Evolutionary conservation across 2,329 filamentous ascomycete genomes (phyloP).

Genomic region (Chaetomiaceae sp.): DNA sequence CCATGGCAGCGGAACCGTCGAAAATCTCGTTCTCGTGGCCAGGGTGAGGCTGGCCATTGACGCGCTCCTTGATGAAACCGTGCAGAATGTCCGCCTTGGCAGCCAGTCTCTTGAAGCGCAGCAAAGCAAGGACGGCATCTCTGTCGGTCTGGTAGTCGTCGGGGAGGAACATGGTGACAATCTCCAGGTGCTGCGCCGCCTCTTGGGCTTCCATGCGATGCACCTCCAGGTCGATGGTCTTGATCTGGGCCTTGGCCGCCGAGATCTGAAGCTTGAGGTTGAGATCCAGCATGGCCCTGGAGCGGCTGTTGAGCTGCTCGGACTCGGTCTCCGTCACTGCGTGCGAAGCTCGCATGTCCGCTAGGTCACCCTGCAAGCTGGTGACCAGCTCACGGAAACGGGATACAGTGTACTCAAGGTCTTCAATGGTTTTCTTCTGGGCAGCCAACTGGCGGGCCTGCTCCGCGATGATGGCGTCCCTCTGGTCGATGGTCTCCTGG

Average conservation of each 20-base stretch:
- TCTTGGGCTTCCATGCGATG: constrained; percentile 84
- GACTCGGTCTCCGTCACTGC: constrained; percentile 91
- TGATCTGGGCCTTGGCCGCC: constrained; percentile 85
- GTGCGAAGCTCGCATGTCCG: constrained; percentile 88
- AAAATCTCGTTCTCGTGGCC: constrained; percentile 75
- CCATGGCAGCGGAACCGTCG: constrained; percentile 73
- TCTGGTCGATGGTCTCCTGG: constrained; percentile 87
- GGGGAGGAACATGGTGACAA: constrained; percentile 84
- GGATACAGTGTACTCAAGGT: constrained; percentile 84
- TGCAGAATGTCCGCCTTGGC: constrained; percentile 84
- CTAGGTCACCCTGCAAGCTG: constrained; percentile 77
- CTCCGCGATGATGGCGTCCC: constrained; percentile 79
- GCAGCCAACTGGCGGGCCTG: constrained; percentile 67
- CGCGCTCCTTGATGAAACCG: constrained; percentile 72
- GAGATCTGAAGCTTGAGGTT: constrained; percentile 92
- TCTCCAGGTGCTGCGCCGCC: constrained; percentile 79
- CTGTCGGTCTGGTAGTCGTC: constrained; percentile 76
- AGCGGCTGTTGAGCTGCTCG: constrained; percentile 81
- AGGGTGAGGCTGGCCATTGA: constrained; percentile 62
- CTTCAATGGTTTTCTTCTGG: constrained; percentile 75
- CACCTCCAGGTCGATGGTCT: constrained; percentile 89
- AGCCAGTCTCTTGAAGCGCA: constrained; percentile 80
- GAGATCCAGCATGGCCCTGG: constrained; percentile 91
- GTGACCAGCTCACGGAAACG: constrained; percentile 87
- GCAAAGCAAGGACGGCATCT: constrained; percentile 81